A percentile compares a stretch with the other conserved stretches of the same genome.
phyloP scores from a whole-genome alignment of 345 rosid species.

The Carallia brachiata region DNA sequence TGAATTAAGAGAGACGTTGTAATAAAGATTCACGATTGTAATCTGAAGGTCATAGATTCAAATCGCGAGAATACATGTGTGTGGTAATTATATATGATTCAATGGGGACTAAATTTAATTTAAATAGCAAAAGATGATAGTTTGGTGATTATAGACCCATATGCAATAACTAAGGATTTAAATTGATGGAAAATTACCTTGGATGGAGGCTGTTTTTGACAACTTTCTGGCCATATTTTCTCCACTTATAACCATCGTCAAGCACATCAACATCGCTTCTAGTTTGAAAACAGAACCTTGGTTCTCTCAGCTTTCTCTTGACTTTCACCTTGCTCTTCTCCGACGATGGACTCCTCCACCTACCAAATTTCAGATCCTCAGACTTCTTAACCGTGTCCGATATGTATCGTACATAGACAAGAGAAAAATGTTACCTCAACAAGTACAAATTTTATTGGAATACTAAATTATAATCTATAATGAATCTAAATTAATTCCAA shows the following conservation, averaged over 20 bases:
- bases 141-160: no score
- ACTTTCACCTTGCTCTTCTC: slow-evolving; percentile 75
- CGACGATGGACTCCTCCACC: slow-evolving; percentile 78
- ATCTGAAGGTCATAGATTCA: no score
- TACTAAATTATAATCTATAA: no score
- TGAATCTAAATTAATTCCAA: no score
- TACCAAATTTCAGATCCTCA: slow-evolving; percentile 23
- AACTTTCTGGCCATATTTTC: slow-evolving; percentile 96
- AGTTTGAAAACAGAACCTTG: slow-evolving; percentile 97
- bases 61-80: no score
- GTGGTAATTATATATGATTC: no score
- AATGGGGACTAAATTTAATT: no score
- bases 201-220: slow-evolving; percentile 99
- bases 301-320: slow-evolving; percentile 90
- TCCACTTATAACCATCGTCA: slow-evolving; percentile 96
- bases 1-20: no score
- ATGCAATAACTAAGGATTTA: background rate
- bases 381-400: background rate
- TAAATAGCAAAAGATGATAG: no score
- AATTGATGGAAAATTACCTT: slow-evolving; percentile 41
- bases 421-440: no score
- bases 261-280: slow-evolving; percentile 94
- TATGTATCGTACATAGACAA: background rate
- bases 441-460: no score
- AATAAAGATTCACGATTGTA: no score